Percentiles rank a stretch among this genome's conserved stretches.
Conservation (phyloP, 257 asterid genomes). For the Marsdenia floribunda region DNA sequence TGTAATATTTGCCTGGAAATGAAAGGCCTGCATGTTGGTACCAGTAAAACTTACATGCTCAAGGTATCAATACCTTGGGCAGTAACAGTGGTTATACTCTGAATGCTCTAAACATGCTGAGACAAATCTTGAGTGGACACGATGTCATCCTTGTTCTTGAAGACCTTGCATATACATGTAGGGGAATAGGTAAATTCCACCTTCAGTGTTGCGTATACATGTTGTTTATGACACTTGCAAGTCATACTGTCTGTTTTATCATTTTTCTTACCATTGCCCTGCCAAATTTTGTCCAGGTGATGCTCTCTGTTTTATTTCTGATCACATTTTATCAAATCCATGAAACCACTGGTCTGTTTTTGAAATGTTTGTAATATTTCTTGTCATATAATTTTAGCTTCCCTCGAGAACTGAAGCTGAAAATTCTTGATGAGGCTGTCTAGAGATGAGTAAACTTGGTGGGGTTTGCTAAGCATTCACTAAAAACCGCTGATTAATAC, state of each 20-base stretch:
- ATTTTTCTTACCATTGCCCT: neutral
- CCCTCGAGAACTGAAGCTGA: neutral
- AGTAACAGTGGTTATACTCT: neutral
- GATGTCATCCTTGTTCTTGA: neutral
- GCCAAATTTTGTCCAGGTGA: neutral
- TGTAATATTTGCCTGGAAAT: neutral
- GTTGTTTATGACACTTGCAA: neutral
- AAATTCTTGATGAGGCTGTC: neutral
- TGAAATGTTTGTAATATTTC: neutral
- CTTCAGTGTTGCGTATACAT: neutral
- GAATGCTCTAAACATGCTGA: neutral
- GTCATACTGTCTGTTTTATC: neutral
- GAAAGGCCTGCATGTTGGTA: neutral
- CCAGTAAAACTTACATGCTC: neutral
- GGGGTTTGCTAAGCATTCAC: neutral
- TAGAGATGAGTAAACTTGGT: neutral
- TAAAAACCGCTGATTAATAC: neutral
- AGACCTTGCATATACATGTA: neutral
- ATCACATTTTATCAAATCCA: neutral
- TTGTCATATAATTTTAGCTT: neutral
- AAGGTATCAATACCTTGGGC: constrained; percentile 1
- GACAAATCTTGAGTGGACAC: neutral
- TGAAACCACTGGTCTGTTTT: neutral
- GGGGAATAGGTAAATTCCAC: neutral
- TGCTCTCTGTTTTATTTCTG: neutral